Percentiles rank a stretch among this genome's conserved stretches.
These are phyloP conservation scores for Cryoendolithus antarcticus DNA, from an alignment of 2,329 filamentous ascomycete species.

Conservation along the genomic window DNA sequence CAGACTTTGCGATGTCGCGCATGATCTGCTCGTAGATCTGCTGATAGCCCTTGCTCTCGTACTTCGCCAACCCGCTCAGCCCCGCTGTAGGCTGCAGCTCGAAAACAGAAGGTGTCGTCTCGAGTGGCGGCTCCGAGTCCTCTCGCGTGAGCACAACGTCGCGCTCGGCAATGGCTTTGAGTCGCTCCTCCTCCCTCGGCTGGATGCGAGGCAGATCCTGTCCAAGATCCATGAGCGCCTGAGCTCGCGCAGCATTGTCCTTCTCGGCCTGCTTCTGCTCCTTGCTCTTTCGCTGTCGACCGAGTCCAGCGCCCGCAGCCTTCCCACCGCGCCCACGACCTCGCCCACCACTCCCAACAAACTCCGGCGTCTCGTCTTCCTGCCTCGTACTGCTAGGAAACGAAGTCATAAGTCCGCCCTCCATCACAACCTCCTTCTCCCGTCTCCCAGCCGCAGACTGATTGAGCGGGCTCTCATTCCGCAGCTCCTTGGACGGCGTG, in stretches of 20 bases:
- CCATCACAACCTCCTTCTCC: constrained; percentile 55
- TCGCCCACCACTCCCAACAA: constrained; percentile 27
- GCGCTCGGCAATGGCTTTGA: constrained; percentile 9
- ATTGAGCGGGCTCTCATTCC: constrained; percentile 49
- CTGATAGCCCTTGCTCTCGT: constrained; percentile 55
- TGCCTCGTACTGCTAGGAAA: constrained; percentile 45
- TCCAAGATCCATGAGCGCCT: constrained; percentile 68
- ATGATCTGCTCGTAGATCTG: constrained; percentile 97
- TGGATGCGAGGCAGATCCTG: constrained; percentile 55
- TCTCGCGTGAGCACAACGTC: constrained; percentile 25
- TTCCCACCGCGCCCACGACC: constrained; percentile 34
- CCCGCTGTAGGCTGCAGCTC: constrained; percentile 20
- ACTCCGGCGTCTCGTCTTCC: constrained; percentile 20
- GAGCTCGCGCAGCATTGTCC: constrained; percentile 72
- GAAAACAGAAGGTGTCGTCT: constrained; percentile 29
- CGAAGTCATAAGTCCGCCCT: constrained; percentile 73
- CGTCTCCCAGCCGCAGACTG: constrained; percentile 15
- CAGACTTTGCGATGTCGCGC: constrained; percentile 85
- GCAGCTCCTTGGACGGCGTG: constrained; percentile 58
- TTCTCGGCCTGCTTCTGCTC: constrained; percentile 59
- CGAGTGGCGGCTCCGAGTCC: constrained; percentile 41
- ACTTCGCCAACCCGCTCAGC: constrained; percentile 22
- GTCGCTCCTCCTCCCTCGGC: constrained; percentile 43
- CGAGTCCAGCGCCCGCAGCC: constrained; percentile 18
- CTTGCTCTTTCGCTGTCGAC: constrained; percentile 78